Conservation (phyloP, 805 yeast genomes). For the Metschnikowia lunata region DNA sequence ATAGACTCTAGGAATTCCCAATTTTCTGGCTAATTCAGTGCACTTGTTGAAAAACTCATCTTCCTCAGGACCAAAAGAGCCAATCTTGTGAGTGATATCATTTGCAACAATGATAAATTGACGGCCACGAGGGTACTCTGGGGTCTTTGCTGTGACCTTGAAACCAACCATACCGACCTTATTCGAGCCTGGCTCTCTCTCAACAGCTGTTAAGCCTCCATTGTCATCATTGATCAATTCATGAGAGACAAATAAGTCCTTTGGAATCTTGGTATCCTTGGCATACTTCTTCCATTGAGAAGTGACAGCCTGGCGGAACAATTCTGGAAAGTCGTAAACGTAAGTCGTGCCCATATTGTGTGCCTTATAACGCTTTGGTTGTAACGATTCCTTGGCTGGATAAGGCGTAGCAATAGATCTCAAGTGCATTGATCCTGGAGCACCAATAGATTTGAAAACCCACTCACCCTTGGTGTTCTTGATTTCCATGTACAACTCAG, state of each 20-base stretch:
- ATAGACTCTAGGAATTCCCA: constrained; percentile 93
- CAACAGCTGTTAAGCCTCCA: constrained; percentile 78
- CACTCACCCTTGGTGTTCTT: constrained; percentile 91
- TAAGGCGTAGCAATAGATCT: constrained; percentile 94
- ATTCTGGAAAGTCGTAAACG: constrained; percentile 97
- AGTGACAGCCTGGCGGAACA: constrained; percentile 87
- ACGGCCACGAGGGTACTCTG: constrained; percentile 96
- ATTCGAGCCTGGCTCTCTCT: constrained; percentile 95
- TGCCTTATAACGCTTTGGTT: constrained; percentile 98
- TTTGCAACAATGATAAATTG: constrained; percentile 89
- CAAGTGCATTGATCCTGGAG: constrained; percentile 96
- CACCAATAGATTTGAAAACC: constrained; percentile 93
- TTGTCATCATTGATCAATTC: constrained; percentile 85
- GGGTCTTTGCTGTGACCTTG: constrained; percentile 84
- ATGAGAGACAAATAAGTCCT: constrained; percentile 68
- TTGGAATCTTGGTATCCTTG: constrained; percentile 57
- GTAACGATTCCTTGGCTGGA: constrained; percentile 96
- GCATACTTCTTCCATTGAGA: constrained; percentile 77
- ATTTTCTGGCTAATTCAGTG: constrained; percentile 83
- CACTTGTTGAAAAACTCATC: constrained; percentile 89
- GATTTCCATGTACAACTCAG: constrained; percentile 91
- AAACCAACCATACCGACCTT: constrained; percentile 97
- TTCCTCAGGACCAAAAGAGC: constrained; percentile 97
- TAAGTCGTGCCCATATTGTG: constrained; percentile 98
- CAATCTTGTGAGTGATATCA: constrained; percentile 96